Base-by-base conservation (phyloP, 75 land plant species). In the Picea glauca region DNA sequence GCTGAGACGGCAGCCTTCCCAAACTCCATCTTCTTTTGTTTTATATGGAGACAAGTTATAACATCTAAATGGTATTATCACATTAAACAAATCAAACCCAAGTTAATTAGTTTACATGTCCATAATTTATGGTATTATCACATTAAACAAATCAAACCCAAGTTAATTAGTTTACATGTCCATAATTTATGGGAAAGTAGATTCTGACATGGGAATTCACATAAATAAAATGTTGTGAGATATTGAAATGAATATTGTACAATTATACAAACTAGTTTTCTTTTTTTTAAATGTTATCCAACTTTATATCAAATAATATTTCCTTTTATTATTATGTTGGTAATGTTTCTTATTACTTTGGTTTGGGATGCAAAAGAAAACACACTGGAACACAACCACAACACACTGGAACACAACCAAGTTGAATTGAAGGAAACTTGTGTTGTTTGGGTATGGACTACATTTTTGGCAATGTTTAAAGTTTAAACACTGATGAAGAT, bases 291-390 rank as follows among this genome's bases (percentile, higher is more conserved):
- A 26, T 26, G 26, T 66, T 66, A 4, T 17, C 12, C 18, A 66
- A 40, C 5, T 35, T 66, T 66, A 63, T 66, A 4, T 33, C 15
- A 18, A 66, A 66, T 35, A 32, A 13, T 66, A 20, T 18, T 66
- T 66, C 14, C 13, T 66, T 31, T 13, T 35, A 33, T 18, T 13
- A 15, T 5, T 66, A 5, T 66, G 43, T 66, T 66, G 35, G 40
- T 66, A 35, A 66, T 66, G 35, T 66, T 66, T 5, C 65, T 63
- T 63, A 30, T 66, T 31, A 32, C 38, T 33, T 66, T 66, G 70
- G 70, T 20, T 14, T 9, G 70, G 17, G 33, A 1, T 33, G 70
- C 70, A 66, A 40, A 33, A 66, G 38, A 17, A 33, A 66, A 40
- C 14, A 66, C 38, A 35, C 33, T 33, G 33, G 30, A 32, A 40